A percentile compares a stretch with the other conserved stretches of the same genome.
Evolutionary conservation across 2,329 filamentous ascomycete species (phyloP).

Genomic region (Neonectria magnoliae): DNA sequence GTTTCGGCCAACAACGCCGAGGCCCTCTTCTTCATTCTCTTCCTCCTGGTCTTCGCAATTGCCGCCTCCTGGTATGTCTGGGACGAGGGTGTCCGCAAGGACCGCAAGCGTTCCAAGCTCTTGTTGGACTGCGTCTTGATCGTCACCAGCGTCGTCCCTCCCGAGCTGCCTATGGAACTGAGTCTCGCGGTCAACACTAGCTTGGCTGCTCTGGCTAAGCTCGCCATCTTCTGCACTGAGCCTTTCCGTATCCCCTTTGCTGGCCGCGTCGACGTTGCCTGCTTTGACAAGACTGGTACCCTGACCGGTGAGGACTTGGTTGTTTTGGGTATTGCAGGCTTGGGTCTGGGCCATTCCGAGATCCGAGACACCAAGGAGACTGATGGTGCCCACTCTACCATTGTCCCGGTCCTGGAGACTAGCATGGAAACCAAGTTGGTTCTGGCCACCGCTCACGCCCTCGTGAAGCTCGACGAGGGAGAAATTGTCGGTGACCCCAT

Average conservation of each 20-base stretch:
- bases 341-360: slow-evolving; percentile 76
- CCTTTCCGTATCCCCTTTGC: slow-evolving; percentile 98
- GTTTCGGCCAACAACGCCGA: slow-evolving; percentile 99
- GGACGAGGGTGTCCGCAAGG: slow-evolving; percentile 93
- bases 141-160: slow-evolving; percentile 97
- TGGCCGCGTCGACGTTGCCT: slow-evolving; percentile 93
- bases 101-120: slow-evolving; percentile 96
- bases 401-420: slow-evolving; percentile 76
- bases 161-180: slow-evolving; percentile 97
- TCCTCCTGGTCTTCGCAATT: slow-evolving; percentile 94
- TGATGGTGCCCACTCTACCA: slow-evolving; percentile 84
- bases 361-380: slow-evolving; percentile 73
- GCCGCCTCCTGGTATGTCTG: slow-evolving; percentile 99
- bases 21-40: slow-evolving; percentile 96
- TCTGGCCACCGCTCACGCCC: slow-evolving; percentile 91
- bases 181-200: slow-evolving; percentile 98
- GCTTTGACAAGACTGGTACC: slow-evolving; percentile 98
- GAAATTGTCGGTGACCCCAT: slow-evolving; percentile 98
- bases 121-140: slow-evolving; percentile 97
- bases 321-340: slow-evolving; percentile 94
- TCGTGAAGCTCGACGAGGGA: slow-evolving; percentile 96
- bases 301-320: slow-evolving; percentile 96
- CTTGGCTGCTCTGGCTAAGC: slow-evolving; percentile 91
- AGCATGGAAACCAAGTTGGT: slow-evolving; percentile 89
- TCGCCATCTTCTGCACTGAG: slow-evolving; percentile 98